Conservation (phyloP, 805 yeast genomes). For the Candida arabinofermentans region DNA sequence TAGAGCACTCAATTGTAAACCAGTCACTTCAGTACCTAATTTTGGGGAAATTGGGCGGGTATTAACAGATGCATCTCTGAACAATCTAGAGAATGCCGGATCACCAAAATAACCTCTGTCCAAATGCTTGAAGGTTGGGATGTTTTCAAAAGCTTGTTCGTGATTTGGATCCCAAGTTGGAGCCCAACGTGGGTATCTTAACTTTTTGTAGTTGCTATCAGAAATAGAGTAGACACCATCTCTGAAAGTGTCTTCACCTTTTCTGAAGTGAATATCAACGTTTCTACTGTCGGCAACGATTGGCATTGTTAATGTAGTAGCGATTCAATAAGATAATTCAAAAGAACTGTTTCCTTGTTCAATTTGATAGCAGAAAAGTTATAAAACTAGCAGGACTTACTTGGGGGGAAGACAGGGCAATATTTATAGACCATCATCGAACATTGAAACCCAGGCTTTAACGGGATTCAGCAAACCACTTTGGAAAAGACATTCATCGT, state of each 20-base stretch:
- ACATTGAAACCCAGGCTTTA: too few species aligned
- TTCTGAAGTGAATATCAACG: constrained; percentile 42
- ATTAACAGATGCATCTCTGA: constrained; percentile 28
- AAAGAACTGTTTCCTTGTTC: too few species aligned
- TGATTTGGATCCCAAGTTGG: constrained; percentile 68
- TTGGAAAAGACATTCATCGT: too few species aligned
- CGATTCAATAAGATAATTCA: too few species aligned
- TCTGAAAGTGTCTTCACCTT: constrained; percentile 47
- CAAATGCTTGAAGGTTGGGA: constrained; percentile 48
- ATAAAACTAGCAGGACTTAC: too few species aligned
- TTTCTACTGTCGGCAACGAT: constrained; percentile 15
- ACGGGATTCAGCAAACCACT: too few species aligned
- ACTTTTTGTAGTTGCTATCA: constrained; percentile 34
- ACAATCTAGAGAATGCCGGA: constrained; percentile 47
- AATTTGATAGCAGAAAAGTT: too few species aligned
- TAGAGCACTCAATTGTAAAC: constrained; percentile 55
- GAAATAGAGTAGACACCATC: constrained; percentile 47
- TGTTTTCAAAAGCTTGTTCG: constrained; percentile 32
- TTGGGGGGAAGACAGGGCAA: not conserved
- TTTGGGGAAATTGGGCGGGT: constrained; percentile 56
- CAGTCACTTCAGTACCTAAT: constrained; percentile 61
- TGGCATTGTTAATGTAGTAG: constrained; percentile 2
- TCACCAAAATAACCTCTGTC: constrained; percentile 73
- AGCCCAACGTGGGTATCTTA: constrained; percentile 50
- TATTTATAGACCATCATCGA: constrained; percentile 26